A percentile compares a stretch with the other conserved stretches of the same genome.
phyloP scores from a whole-genome alignment of 495 filamentous ascomycete species.

The Wilcoxina mikolae region DNA sequence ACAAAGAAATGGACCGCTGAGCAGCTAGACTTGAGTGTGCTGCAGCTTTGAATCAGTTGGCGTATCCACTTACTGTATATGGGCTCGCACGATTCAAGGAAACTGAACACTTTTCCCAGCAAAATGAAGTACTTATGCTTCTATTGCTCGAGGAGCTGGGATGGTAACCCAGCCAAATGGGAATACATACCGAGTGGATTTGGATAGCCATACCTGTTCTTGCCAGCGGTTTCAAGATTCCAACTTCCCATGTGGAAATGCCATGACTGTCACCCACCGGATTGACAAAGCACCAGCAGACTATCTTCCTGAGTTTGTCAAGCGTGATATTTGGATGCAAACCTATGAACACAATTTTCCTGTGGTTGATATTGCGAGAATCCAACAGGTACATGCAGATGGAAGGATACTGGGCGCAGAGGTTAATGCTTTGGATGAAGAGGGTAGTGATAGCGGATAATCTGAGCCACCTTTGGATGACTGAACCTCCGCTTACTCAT shows the following conservation, averaged over 20 bases:
- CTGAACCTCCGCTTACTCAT: background rate
- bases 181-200: background rate
- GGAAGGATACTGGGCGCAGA: background rate
- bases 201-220: background rate
- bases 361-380: background rate
- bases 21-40: background rate
- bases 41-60: background rate
- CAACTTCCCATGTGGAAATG: background rate
- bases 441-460: background rate
- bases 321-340: background rate
- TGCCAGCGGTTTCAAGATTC: background rate
- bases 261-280: background rate
- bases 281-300: background rate
- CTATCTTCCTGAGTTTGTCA: background rate
- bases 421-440: background rate
- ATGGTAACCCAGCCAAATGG: background rate
- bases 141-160: background rate
- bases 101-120: background rate
- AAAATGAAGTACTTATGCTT: background rate
- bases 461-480: too few species aligned
- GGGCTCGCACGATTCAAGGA: background rate
- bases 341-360: background rate
- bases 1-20: constrained; percentile 9
- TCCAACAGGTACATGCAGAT: background rate
- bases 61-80: background rate